These are phyloP conservation scores for Alternaria sp. DNA, from an alignment of 2,329 filamentous ascomycete species.

Conservation along the genomic window DNA sequence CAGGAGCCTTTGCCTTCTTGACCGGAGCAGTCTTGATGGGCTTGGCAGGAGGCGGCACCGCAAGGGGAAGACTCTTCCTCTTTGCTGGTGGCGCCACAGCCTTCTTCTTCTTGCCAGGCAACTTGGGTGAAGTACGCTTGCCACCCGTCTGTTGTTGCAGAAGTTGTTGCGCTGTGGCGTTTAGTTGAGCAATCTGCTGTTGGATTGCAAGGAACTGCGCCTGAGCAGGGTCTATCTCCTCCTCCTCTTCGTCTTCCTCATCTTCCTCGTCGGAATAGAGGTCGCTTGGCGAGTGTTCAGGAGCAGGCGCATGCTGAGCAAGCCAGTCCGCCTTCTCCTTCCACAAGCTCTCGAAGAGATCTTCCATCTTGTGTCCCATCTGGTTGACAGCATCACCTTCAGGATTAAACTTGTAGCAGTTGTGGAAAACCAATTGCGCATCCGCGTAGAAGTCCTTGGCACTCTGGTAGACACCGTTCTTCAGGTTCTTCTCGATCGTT, in stretches of 20 bases:
- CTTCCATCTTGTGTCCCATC: slow-evolving; percentile 74
- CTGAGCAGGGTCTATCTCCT: slow-evolving; percentile 54
- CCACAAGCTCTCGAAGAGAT: slow-evolving; percentile 78
- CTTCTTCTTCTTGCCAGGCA: slow-evolving; percentile 55
- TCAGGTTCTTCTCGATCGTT: slow-evolving; percentile 80
- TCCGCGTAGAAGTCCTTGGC: slow-evolving; percentile 87
- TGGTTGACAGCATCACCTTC: slow-evolving; percentile 74
- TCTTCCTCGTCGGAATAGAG: slow-evolving; percentile 65
- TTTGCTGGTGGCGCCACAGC: slow-evolving; percentile 23
- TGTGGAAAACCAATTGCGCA: slow-evolving; percentile 81
- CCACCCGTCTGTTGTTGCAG: slow-evolving; percentile 39
- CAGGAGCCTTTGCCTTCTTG: slow-evolving; percentile 61
- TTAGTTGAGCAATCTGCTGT: slow-evolving; percentile 73
- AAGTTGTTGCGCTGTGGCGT: slow-evolving; percentile 64
- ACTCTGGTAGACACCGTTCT: slow-evolving; percentile 77
- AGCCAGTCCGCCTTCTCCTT: slow-evolving; percentile 81
- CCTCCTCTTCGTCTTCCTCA: slow-evolving; percentile 72
- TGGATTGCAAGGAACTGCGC: slow-evolving; percentile 59
- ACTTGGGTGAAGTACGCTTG: slow-evolving; percentile 64
- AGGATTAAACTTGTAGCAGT: slow-evolving; percentile 94
- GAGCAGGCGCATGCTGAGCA: slow-evolving; percentile 71
- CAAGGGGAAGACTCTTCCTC: slow-evolving; percentile 36
- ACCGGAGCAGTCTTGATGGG: slow-evolving; percentile 51
- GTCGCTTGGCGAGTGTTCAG: slow-evolving; percentile 66
- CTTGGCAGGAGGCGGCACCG: slow-evolving; percentile 40